Base-by-base conservation (phyloP, 441 rosid genomes). In the Erysimum pusillum region DNA sequence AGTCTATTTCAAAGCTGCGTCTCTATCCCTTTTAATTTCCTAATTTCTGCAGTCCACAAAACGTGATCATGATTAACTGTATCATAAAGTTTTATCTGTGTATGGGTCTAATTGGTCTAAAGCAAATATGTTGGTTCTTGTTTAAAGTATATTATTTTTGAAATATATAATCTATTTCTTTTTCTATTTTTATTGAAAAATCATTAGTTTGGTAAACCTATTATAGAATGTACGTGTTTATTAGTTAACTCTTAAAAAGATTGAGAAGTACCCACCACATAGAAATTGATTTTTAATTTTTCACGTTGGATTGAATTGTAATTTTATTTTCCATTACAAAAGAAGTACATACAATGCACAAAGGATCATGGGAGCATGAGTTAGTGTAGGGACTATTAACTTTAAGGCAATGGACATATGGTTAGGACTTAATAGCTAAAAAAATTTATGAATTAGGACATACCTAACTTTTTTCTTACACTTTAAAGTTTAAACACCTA, bases 41-140 rank as follows among this genome's bases (percentile, higher is more conserved):
- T 10, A 59, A 71, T 72, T 66, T 18, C n/a, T n/a, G n/a, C n/a
- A 67, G 77, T 32, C 77, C 81, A 77, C 77, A 52, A 77, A 71
- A 71, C 73, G 73, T 77, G 76, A 65, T 61, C 62, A 59, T 72
- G 69, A 78, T 72, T 66, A 77, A 32, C 73, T 17, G 41, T 71
- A 66, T 78, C 68, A 41, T 59, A 77, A 66, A 66, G 72, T 57
- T 57, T n/a, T 32, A 48, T 64, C 18, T 72, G 38, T 56, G 63
- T 65, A 32, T 51, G 52, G 54, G 36, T 76, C 65, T 63, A 63
- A 58, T 49, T 77, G 62, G 18, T 57, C 61, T 7, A 57, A 22
- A 77, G 76, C 67, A 64, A 48, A 41, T 58, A 15, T 20, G 57
- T 65, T 67, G 63, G 76, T 41, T 51, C 63, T 39, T 49, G 52